Evolutionary conservation across 1,139 yeast species (phyloP).

Genomic region (Kodamaea derodonti): DNA sequence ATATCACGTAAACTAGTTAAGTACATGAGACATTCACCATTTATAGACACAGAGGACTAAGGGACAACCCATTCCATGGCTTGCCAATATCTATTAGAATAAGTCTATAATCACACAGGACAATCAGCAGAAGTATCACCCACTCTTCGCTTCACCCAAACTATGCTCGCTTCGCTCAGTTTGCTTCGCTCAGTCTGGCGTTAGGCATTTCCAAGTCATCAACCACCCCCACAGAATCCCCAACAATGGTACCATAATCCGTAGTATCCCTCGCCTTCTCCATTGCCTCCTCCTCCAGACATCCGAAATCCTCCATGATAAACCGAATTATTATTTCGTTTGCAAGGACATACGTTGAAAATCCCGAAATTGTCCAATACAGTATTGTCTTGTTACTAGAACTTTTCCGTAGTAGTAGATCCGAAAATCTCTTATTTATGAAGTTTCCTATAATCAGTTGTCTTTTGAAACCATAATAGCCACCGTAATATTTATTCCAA

Average conservation of each 20-base stretch:
- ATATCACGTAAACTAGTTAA: too few species aligned
- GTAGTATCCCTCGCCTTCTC: conserved; percentile 42
- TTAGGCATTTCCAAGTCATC: conserved; percentile 29
- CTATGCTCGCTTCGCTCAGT: too few species aligned
- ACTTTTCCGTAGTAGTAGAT: conserved; percentile 23
- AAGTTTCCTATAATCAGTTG: conserved; percentile 47
- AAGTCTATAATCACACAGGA: too few species aligned
- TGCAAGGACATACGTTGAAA: conserved; percentile 56
- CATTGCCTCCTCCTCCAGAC: conserved; percentile 38
- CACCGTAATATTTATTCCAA: conserved; percentile 50
- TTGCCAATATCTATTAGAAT: too few species aligned
- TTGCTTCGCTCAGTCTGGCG: too few species aligned
- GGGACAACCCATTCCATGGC: too few species aligned
- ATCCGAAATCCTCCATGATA: conserved; percentile 43
- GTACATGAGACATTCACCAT: too few species aligned
- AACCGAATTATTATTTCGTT: conserved; percentile 57
- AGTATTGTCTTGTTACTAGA: conserved; percentile 40
- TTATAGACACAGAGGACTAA: too few species aligned
- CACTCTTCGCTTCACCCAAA: too few species aligned
- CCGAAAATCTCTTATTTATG: conserved; percentile 26
- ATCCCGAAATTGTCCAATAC: conserved; percentile 61
- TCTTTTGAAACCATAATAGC: conserved; percentile 58
- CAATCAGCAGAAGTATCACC: too few species aligned
- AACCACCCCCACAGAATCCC: conserved; percentile 34
- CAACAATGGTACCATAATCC: conserved; percentile 54